Evolutionary conservation across 2,329 filamentous ascomycete species (phyloP), one percentile per base, ranked within the genome.

Genomic region (Pseudopithomyces chartarum): DNA sequence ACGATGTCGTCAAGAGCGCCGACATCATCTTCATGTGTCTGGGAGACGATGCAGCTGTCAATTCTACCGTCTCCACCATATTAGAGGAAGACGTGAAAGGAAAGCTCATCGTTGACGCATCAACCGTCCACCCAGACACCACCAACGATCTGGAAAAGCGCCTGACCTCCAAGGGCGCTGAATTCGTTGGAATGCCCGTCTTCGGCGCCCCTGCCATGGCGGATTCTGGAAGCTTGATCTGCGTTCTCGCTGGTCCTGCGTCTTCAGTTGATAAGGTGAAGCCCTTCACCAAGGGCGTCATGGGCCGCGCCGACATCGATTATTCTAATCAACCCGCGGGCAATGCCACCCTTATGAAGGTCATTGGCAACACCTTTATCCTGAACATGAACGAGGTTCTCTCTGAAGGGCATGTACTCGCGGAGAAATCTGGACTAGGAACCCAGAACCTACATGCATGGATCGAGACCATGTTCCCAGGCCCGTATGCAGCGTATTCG

Each of bases 321-420:
- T 88, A 92, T 74, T 82, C 82, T 43, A 86, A 84, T 61, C 84
- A 91, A 74, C 84, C 88, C 1, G 87, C 88, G 47, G 85, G 88
- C 51, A 85, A 86, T 52, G 87, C 92, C 4, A 84, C 87, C 1
- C 84, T 86, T 44, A 80, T 96, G 46, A 95, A 97, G 77, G 81
- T 97, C 19, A 83, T 96, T 10, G 92, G 93, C 55, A 97, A 97
- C 76, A 91, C 90, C 0, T 93, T 97, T 73, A 84, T 97, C 65
- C 73, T 96, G 39, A 90, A 90, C 78, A 93, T 93, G 84, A 85
- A 93, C 22, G 89, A 92, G 69, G 84, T 90, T 50, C 79, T 97
- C 3, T 87, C 90, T 1, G 91, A 96, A 78, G 90, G 88, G 6
- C 85, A 94, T 69, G 86, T 89, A 1, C 77, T 92, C 6, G 91